Percentiles rank a stretch among this genome's conserved stretches.
Evolutionary conservation across 108 stramenopile species (phyloP).

Genomic region (Fistulifera solaris): DNA sequence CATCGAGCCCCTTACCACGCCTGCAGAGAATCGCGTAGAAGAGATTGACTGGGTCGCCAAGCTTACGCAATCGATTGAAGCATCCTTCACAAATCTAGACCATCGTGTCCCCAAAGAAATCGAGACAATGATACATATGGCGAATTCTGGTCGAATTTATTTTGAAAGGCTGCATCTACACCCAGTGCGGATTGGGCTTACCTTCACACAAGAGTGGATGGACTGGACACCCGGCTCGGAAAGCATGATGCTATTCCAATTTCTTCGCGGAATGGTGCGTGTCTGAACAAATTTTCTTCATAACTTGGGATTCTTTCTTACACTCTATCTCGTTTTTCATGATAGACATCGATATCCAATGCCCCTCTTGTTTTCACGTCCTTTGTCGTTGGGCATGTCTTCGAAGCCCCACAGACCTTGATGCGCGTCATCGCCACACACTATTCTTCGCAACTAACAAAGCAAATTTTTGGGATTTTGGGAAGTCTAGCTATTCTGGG

Average conservation of each 20-base stretch:
- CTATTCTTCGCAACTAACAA: conserved; percentile 74
- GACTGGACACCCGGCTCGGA: conserved; percentile 44
- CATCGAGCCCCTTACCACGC: conserved; percentile 36
- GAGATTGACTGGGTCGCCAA: conserved; percentile 18
- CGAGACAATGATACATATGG: conserved; percentile 39
- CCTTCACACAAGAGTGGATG: conserved; percentile 72
- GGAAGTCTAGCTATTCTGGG: conserved; percentile 68
- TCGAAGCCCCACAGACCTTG: conserved; percentile 64
- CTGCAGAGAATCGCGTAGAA: conserved; percentile 28
- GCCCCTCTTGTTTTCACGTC: conserved; percentile 74
- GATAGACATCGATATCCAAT: conserved; percentile 35
- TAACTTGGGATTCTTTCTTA: background rate
- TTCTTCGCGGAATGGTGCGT: conserved; percentile 69
- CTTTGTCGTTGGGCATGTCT: conserved; percentile 70
- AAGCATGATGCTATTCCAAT: conserved; percentile 57
- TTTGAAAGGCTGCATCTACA: conserved; percentile 66
- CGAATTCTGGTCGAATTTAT: conserved; percentile 64
- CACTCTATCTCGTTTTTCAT: background rate
- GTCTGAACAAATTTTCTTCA: background rate
- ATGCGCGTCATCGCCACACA: conserved; percentile 52
- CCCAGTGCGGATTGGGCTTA: conserved; percentile 61
- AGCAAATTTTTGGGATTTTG: conserved; percentile 61
- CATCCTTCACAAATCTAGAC: conserved; percentile 29
- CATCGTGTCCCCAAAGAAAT: conserved; percentile 41
- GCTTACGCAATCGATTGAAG: conserved; percentile 43